These are phyloP conservation scores for Raphidocelis subcapitata DNA, from an alignment of 139 green algal genomes.

Conservation along the genomic window DNA sequence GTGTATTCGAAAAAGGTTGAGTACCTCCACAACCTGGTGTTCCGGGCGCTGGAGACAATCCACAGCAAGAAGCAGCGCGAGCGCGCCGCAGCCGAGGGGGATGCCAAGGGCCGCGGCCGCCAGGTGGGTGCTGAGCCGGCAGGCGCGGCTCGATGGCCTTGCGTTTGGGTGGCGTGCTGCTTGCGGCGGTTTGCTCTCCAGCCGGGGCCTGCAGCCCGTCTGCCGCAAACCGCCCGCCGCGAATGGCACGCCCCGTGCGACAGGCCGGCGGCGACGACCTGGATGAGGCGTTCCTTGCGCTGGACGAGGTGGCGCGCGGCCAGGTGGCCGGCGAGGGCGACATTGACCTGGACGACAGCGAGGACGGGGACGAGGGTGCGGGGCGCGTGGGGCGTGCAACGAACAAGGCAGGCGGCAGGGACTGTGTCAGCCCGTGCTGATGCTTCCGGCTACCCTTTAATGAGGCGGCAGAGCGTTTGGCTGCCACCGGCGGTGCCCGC, in stretches of 20 bases:
- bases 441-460: too few species aligned
- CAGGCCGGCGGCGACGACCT: conserved; percentile 43
- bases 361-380: conserved; percentile 4
- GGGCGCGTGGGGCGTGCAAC: background rate
- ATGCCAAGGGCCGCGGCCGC: too few species aligned
- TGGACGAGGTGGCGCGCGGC: conserved; percentile 31
- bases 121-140: too few species aligned
- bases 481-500: too few species aligned
- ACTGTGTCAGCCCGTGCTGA: too few species aligned
- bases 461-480: too few species aligned
- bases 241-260: background rate
- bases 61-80: conserved; percentile 25
- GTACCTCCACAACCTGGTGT: conserved; percentile 81
- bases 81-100: background rate
- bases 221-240: too few species aligned
- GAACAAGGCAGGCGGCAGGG: too few species aligned
- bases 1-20: conserved; percentile 91
- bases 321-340: conserved; percentile 31
- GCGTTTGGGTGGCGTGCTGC: too few species aligned
- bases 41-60: conserved; percentile 58
- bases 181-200: too few species aligned
- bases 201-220: too few species aligned
- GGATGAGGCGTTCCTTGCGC: conserved; percentile 55
- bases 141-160: too few species aligned
- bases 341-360: conserved; percentile 61